phyloP scores from a whole-genome alignment of 2,329 filamentous ascomycete genomes.

The Cordyceps cateniannulata region DNA sequence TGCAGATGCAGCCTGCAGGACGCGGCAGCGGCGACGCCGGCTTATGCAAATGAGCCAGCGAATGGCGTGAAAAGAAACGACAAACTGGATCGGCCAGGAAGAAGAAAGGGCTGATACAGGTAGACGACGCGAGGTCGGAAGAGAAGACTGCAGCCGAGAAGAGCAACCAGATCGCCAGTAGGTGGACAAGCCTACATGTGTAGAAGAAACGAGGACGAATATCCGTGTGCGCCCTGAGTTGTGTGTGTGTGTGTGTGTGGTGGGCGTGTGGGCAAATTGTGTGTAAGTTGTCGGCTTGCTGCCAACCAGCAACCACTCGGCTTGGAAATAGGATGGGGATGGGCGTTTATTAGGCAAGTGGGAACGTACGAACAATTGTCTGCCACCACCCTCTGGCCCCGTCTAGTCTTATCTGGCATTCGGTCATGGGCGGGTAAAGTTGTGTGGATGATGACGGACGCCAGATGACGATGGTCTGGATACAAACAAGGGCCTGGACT shows the following conservation, averaged over 20 bases:
- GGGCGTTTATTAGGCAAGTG: neutral
- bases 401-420: constrained; percentile 5
- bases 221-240: neutral
- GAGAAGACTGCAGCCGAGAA: neutral
- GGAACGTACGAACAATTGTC: neutral
- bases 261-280: neutral
- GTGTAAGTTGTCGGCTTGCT: neutral
- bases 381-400: neutral
- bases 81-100: neutral
- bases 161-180: neutral
- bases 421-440: neutral
- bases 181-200: neutral
- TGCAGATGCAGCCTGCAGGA: constrained; percentile 3
- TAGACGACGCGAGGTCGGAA: neutral
- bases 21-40: neutral
- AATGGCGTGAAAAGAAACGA: neutral
- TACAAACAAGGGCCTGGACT: neutral
- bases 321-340: constrained; percentile 6
- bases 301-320: neutral
- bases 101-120: neutral
- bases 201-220: neutral
- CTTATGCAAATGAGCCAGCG: neutral
- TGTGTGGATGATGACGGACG: neutral
- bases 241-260: neutral
- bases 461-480: constrained; percentile 3